These are phyloP conservation scores for Phaffomyces thermotolerans DNA, from an alignment of 805 yeast genomes.

Conservation along the genomic window DNA sequence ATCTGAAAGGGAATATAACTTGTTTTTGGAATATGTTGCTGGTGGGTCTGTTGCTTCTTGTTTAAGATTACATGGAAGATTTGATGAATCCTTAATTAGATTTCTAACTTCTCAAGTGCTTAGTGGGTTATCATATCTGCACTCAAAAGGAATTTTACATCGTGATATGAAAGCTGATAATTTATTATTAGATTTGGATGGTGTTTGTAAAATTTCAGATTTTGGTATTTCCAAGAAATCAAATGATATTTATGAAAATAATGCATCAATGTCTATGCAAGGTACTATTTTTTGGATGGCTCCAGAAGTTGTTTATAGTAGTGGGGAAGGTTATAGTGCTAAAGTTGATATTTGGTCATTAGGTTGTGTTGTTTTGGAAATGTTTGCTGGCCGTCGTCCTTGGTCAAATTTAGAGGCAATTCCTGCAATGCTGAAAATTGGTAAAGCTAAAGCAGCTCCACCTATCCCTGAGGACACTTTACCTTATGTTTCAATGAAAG, in stretches of 20 bases:
- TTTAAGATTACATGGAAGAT: conserved; percentile 73
- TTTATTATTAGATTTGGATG: conserved; percentile 79
- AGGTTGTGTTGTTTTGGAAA: conserved; percentile 94
- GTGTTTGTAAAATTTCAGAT: conserved; percentile 91
- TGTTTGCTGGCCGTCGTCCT: conserved; percentile 96
- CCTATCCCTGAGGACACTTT: conserved; percentile 90
- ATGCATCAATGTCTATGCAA: conserved; percentile 96
- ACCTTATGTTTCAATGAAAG: conserved; percentile 54
- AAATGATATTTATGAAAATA: conserved; percentile 78
- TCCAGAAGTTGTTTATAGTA: conserved; percentile 92
- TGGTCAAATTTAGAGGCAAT: conserved; percentile 96
- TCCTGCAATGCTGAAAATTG: conserved; percentile 87
- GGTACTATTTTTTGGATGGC: conserved; percentile 99
- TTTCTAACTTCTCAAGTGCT: conserved; percentile 75
- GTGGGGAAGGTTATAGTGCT: conserved; percentile 85
- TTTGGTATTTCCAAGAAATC: conserved; percentile 91
- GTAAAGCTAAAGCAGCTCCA: conserved; percentile 83
- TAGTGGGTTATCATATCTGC: conserved; percentile 81
- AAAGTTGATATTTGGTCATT: conserved; percentile 97
- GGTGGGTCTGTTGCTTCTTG: conserved; percentile 95
- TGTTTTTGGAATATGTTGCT: conserved; percentile 92
- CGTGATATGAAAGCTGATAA: conserved; percentile 95
- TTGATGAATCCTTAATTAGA: conserved; percentile 69
- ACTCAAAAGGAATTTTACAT: conserved; percentile 80
- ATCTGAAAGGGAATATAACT: conserved; percentile 61